Evolutionary conservation across 2,329 filamentous ascomycete species (phyloP).

Genomic region (Apiospora aurea): DNA sequence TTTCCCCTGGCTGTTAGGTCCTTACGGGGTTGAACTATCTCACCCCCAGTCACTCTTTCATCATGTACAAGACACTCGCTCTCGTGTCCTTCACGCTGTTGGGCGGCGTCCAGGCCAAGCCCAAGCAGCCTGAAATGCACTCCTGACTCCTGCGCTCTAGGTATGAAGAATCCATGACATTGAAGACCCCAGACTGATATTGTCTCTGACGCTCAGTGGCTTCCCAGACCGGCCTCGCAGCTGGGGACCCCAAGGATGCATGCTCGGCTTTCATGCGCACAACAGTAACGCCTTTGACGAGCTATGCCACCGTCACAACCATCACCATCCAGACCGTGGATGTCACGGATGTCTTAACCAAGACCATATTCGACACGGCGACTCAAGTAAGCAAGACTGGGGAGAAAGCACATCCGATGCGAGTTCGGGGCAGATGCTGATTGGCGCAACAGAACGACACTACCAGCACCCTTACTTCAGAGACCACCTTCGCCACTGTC

Average conservation of each 20-base stretch:
- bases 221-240: not conserved
- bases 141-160: not conserved
- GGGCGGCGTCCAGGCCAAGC: not conserved
- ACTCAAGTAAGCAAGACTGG: not conserved
- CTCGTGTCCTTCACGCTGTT: not conserved
- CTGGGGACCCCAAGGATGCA: not conserved
- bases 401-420: too few species aligned
- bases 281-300: not conserved
- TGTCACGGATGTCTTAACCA: not conserved
- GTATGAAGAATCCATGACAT: too few species aligned
- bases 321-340: not conserved
- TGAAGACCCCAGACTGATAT: too few species aligned
- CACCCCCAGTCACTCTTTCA: not conserved
- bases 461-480: not conserved
- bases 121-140: not conserved
- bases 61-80: not conserved
- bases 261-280: not conserved
- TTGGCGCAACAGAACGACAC: not conserved
- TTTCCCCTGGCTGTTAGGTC: too few species aligned
- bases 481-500: too few species aligned
- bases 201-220: not conserved
- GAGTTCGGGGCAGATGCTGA: not conserved
- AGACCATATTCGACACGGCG: not conserved
- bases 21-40: not conserved
- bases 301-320: not conserved